Conservation (phyloP, 768 basidiomycete genomes). For the Basidioascus undulatus region DNA sequence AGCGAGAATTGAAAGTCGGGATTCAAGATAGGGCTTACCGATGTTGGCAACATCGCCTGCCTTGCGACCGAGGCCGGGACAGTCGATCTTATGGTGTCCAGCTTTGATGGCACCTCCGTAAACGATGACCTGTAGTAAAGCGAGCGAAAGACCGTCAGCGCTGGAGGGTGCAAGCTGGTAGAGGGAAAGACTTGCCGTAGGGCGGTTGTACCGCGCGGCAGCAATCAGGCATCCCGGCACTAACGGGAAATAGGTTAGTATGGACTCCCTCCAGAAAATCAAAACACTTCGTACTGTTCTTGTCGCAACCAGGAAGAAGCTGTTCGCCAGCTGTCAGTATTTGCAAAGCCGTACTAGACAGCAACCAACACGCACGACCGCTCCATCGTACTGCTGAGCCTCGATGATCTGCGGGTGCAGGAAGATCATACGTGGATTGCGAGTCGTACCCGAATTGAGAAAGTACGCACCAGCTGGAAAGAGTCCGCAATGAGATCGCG, state of each 20-base stretch:
- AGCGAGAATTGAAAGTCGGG: neutral
- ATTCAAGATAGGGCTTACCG: conserved; percentile 15
- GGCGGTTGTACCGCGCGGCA: conserved; percentile 62
- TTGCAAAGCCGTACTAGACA: neutral
- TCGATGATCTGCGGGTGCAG: conserved; percentile 27
- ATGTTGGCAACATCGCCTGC: conserved; percentile 68
- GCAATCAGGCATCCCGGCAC: conserved; percentile 74
- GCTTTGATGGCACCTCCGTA: conserved; percentile 49
- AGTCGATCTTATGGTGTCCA: conserved; percentile 48
- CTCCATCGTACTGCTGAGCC: conserved; percentile 53
- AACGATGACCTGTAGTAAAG: too few species aligned
- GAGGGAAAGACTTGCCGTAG: too few species aligned
- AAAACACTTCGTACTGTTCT: conserved; percentile 32
- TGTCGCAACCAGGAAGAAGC: conserved; percentile 60
- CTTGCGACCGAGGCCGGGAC: conserved; percentile 48
- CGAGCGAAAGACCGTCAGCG: too few species aligned
- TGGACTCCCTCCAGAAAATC: neutral
- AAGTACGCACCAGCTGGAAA: conserved; percentile 38
- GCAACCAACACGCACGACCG: neutral
- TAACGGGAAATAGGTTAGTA: conserved; percentile 3
- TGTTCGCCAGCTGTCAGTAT: too few species aligned
- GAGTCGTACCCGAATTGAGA: too few species aligned
- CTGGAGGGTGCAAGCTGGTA: too few species aligned
- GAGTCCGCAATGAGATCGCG: conserved; percentile 78
- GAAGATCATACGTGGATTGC: too few species aligned